A percentile compares a stretch with the other conserved stretches of the same genome.
Conservation (phyloP, 192 early-diverging fungal species). For the Thoreauomyces humboldtii region DNA sequence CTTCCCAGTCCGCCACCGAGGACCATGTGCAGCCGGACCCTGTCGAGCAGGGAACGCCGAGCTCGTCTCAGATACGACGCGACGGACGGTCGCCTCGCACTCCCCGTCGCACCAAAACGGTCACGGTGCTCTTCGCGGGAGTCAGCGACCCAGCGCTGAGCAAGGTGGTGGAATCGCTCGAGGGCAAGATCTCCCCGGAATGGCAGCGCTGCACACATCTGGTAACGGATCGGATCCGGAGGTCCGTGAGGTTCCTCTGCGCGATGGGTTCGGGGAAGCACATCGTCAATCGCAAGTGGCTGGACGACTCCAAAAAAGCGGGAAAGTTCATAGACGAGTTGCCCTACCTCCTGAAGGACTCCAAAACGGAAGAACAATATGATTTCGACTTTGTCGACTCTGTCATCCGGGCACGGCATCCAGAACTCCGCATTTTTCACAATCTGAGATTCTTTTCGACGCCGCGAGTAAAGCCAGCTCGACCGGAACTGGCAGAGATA, state of each 20-base stretch:
- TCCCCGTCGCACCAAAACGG: too few relatives aligned
- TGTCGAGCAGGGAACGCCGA: too few relatives aligned
- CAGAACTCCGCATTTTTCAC: slow-evolving; percentile 17
- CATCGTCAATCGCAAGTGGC: slow-evolving; percentile 46
- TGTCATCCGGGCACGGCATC: slow-evolving; percentile 7
- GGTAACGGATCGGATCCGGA: slow-evolving; percentile 44
- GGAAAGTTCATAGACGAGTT: slow-evolving; percentile 36
- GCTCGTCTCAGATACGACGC: too few relatives aligned
- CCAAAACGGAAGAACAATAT: slow-evolving; percentile 38
- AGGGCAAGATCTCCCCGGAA: slow-evolving; percentile 22
- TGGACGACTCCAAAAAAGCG: slow-evolving; percentile 44
- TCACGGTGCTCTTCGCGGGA: too few relatives aligned
- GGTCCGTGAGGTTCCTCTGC: slow-evolving; percentile 52
- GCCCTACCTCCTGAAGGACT: slow-evolving; percentile 38
- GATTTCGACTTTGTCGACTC: slow-evolving; percentile 35
- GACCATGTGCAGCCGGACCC: too few relatives aligned
- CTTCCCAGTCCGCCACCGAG: too few relatives aligned
- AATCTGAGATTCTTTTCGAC: slow-evolving; percentile 39
- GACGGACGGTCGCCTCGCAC: too few relatives aligned
- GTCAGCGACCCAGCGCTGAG: too few relatives aligned
- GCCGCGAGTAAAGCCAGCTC: slow-evolving; percentile 28
- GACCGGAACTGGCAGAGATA: slow-evolving; percentile 42
- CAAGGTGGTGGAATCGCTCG: slow-evolving; percentile 31
- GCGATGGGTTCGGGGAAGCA: slow-evolving; percentile 42
- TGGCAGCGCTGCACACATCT: slow-evolving; percentile 48